Evolutionary conservation across 75 land plant species (phyloP).

Genomic region (Pinus taeda): DNA sequence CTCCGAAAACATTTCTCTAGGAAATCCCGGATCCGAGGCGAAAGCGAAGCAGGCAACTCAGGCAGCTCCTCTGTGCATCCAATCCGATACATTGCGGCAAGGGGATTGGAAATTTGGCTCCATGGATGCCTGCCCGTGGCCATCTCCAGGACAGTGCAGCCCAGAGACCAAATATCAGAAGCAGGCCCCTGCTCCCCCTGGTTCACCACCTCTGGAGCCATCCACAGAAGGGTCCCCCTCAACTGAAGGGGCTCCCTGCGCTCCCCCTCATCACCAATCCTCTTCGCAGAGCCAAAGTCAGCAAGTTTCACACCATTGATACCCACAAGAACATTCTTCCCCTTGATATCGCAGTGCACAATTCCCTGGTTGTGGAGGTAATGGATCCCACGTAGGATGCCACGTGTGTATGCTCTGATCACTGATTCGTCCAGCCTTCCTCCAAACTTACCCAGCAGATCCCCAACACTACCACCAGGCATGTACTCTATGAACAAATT

Average conservation of each 20-base stretch:
- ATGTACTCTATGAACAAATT: slow-evolving; percentile 60
- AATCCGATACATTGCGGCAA: slow-evolving; percentile 55
- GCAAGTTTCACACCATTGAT: slow-evolving; percentile 52
- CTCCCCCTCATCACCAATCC: slow-evolving; percentile 37
- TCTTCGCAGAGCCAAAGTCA: slow-evolving; percentile 65
- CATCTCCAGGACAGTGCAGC: slow-evolving; percentile 43
- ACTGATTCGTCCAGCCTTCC: slow-evolving; percentile 24
- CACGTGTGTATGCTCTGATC: slow-evolving; percentile 29
- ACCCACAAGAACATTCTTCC: slow-evolving; percentile 55
- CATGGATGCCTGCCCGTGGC: slow-evolving; percentile 40
- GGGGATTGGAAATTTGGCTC: slow-evolving; percentile 24
- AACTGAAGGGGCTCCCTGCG: neutral
- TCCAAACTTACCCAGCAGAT: slow-evolving; percentile 24
- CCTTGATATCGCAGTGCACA: slow-evolving; percentile 74
- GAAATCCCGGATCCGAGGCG: slow-evolving; percentile 60
- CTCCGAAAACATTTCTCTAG: slow-evolving; percentile 56
- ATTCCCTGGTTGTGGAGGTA: slow-evolving; percentile 43
- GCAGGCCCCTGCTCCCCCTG: slow-evolving; percentile 31
- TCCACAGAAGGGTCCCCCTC: slow-evolving; percentile 43
- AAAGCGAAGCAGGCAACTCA: slow-evolving; percentile 46
- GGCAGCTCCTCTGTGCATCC: slow-evolving; percentile 49
- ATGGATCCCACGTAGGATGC: slow-evolving; percentile 35
- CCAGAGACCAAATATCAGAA: slow-evolving; percentile 35
- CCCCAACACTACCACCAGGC: slow-evolving; percentile 47
- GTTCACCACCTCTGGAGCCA: slow-evolving; percentile 45